Conservation (phyloP, 768 basidiomycete species). For the Xerocomus potaroensis region DNA sequence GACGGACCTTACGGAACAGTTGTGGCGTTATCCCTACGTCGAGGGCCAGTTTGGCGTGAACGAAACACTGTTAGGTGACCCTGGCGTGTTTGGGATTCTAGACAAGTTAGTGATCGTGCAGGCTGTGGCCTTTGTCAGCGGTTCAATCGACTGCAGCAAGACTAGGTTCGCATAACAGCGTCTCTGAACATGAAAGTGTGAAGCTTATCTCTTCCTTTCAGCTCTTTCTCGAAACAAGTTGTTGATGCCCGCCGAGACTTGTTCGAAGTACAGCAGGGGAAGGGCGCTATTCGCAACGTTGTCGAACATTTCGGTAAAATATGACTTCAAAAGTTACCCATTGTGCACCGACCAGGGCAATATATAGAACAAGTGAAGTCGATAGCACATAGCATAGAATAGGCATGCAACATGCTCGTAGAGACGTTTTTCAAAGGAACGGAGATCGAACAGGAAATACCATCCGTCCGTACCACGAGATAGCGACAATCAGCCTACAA, state of each 20-base stretch:
- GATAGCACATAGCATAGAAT: slow-evolving; percentile 25
- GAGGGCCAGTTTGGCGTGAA: slow-evolving; percentile 18
- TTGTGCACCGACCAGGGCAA: not conserved
- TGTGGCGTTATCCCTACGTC: slow-evolving; percentile 21
- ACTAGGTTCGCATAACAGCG: slow-evolving; percentile 36
- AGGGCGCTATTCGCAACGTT: slow-evolving; percentile 32
- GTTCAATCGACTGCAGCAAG: slow-evolving; percentile 42
- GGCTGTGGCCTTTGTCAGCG: slow-evolving; percentile 49
- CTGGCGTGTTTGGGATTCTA: slow-evolving; percentile 50
- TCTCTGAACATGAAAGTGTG: not conserved
- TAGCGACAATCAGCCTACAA: not conserved
- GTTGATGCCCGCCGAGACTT: slow-evolving; percentile 37
- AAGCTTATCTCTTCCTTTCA: slow-evolving; percentile 10
- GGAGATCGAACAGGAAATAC: not conserved
- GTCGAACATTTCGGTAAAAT: slow-evolving; percentile 43
- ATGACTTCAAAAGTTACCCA: too few relatives aligned
- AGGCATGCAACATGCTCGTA: slow-evolving; percentile 29
- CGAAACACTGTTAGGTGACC: slow-evolving; percentile 39
- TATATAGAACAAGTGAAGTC: not conserved
- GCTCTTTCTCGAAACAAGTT: slow-evolving; percentile 54
- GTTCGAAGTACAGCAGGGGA: slow-evolving; percentile 9
- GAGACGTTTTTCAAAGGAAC: slow-evolving; percentile 13
- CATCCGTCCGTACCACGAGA: not conserved
- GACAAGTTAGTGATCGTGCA: slow-evolving; percentile 52
- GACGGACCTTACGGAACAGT: slow-evolving; percentile 41